Evolutionary conservation across 106 monocot genomes (phyloP).

Genomic region (Allium sativum): DNA sequence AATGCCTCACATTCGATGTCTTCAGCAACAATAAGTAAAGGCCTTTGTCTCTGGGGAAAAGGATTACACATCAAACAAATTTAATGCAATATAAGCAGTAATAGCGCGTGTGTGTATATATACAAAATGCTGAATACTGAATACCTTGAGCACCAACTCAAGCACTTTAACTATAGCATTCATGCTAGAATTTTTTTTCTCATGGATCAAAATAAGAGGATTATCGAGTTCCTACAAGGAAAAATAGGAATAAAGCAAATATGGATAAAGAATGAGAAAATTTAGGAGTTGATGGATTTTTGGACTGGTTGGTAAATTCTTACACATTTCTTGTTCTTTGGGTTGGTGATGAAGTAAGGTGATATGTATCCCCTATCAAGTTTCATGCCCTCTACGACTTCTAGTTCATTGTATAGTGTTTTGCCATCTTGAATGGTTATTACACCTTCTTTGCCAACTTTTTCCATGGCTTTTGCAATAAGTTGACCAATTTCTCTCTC

Average conservation of each 20-base stretch:
- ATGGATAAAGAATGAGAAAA: no score
- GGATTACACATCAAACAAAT: no score
- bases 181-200: slow-evolving; percentile 75
- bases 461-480: no score
- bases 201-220: slow-evolving; percentile 80
- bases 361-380: slow-evolving; percentile 95
- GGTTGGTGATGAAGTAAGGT: slow-evolving; percentile 95
- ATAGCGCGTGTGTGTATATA: no score
- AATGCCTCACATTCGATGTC: slow-evolving; percentile 78
- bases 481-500: no score
- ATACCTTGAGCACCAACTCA: slow-evolving; percentile 74
- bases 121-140: no score
- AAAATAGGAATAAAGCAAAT: background rate
- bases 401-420: slow-evolving; percentile 86
- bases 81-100: no score
- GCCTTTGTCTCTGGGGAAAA: slow-evolving; percentile 82
- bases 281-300: no score
- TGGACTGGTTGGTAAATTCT: no score
- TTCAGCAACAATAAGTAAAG: slow-evolving; percentile 71
- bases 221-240: slow-evolving; percentile 62
- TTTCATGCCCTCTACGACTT: slow-evolving; percentile 99
- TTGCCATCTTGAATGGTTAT: no score
- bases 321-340: slow-evolving; percentile 94
- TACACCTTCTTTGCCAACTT: no score
- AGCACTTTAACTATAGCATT: slow-evolving; percentile 67